A percentile compares a stretch with the other conserved stretches of the same genome.
phyloP scores from a whole-genome alignment of 352 stramenopile genomes.

The Globisporangium alternatum region DNA sequence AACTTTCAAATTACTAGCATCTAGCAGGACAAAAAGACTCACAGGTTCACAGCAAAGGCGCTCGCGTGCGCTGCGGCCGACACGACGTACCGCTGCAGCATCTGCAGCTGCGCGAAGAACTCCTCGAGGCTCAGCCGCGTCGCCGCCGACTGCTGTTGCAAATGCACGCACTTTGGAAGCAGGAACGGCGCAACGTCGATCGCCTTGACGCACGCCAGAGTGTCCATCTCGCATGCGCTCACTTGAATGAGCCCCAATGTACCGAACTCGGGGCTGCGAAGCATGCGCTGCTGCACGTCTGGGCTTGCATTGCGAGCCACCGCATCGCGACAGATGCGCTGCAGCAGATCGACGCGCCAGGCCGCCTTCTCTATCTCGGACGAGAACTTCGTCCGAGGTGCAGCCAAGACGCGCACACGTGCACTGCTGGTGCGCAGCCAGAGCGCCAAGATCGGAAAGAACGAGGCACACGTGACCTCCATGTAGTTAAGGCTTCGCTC shows the following conservation, averaged over 20 bases:
- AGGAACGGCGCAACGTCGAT: conserved; percentile 32
- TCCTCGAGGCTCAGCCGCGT: conserved; percentile 37
- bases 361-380: conserved; percentile 29
- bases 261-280: conserved; percentile 25
- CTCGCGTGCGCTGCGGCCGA: conserved; percentile 28
- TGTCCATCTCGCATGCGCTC: conserved; percentile 24
- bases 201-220: conserved; percentile 31
- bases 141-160: conserved; percentile 1
- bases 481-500: conserved; percentile 47
- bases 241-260: conserved; percentile 46
- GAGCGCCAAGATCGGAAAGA: conserved; percentile 52
- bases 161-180: conserved; percentile 44
- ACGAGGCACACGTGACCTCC: conserved; percentile 36
- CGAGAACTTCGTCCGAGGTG: conserved; percentile 35
- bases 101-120: conserved; percentile 63
- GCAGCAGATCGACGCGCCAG: conserved; percentile 46
- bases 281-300: conserved; percentile 15
- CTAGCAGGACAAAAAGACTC: too few relatives aligned
- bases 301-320: conserved; percentile 17
- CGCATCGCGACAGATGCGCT: conserved; percentile 33
- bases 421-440: conserved; percentile 22
- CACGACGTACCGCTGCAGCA: conserved; percentile 43
- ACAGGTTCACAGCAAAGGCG: conserved; percentile 42
- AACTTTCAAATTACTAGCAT: background rate
- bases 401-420: conserved; percentile 38